phyloP scores from a whole-genome alignment of 345 rosid species.

The Eucalyptus microcorys region DNA sequence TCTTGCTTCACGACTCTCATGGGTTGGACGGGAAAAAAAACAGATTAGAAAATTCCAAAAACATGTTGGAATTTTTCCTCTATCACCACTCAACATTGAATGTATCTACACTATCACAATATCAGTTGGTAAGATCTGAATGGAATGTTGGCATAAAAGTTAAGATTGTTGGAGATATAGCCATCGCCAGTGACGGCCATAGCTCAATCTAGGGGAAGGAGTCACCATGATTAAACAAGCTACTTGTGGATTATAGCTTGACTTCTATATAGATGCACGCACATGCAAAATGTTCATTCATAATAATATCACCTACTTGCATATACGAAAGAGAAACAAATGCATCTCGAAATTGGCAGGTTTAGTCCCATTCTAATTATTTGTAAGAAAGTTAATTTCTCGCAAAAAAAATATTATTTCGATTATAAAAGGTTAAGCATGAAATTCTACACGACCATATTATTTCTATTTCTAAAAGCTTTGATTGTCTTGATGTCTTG shows the following conservation, averaged over 20 bases:
- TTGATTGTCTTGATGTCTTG: not conserved
- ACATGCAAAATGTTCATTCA: not conserved
- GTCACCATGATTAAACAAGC: not conserved
- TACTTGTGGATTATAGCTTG: not conserved
- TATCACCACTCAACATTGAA: not conserved
- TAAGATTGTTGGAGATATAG: not conserved
- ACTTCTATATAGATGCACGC: accelerated
- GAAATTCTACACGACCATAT: not conserved
- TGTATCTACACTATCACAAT: not conserved
- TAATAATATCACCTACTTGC: not conserved
- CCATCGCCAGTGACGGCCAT: accelerated
- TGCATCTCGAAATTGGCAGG: not conserved
- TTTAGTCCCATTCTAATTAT: not conserved
- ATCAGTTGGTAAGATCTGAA: not conserved
- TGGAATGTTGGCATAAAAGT: not conserved
- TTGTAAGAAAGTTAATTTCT: not conserved
- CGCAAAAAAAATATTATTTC: not conserved
- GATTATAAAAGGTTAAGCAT: not conserved
- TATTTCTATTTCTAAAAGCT: not conserved
- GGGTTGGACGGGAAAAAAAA: not conserved
- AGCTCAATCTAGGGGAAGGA: not conserved
- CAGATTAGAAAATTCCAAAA: not conserved
- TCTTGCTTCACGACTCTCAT: not conserved
- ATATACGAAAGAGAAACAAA: not conserved
- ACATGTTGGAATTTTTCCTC: not conserved